Percentiles rank a stretch among this genome's conserved stretches.
These are phyloP conservation scores for Priceomyces carsonii DNA, from an alignment of 805 yeast species.

Conservation along the genomic window DNA sequence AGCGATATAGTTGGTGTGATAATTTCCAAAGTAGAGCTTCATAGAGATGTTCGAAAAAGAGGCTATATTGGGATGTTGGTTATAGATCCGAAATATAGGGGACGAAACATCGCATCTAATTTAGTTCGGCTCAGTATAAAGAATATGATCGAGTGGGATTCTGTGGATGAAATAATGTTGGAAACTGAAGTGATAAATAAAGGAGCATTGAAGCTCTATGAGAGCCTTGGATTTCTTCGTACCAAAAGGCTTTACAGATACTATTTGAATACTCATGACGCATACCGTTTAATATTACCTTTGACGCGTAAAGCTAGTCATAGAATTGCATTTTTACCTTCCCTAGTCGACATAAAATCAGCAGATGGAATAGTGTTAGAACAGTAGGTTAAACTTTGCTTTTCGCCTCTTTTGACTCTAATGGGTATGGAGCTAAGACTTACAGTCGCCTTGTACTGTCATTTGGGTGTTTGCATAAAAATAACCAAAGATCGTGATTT, in stretches of 20 bases:
- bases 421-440: too few species aligned
- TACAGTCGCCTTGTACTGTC: too few species aligned
- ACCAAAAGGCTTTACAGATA: conserved; percentile 79
- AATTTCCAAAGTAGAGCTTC: conserved; percentile 78
- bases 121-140: conserved; percentile 64
- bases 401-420: too few species aligned
- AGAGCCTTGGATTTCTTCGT: conserved; percentile 72
- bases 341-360: too few species aligned
- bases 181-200: conserved; percentile 87
- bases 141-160: conserved; percentile 57
- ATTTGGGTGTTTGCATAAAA: too few species aligned
- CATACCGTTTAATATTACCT: conserved; percentile 83
- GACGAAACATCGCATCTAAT: conserved; percentile 77
- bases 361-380: too few species aligned
- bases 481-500: too few species aligned
- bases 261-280: conserved; percentile 91
- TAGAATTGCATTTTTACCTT: conserved; percentile 54
- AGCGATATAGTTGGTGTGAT: conserved; percentile 71
- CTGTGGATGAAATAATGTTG: conserved; percentile 87
- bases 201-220: conserved; percentile 70
- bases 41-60: conserved; percentile 68
- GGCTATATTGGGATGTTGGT: conserved; percentile 98
- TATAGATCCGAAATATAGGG: conserved; percentile 69
- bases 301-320: conserved; percentile 51
- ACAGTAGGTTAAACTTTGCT: too few species aligned